A percentile compares a stretch with the other conserved stretches of the same genome.
Conservation (phyloP, 352 stramenopile genomes). For the Phytophthora cryptogea region DNA sequence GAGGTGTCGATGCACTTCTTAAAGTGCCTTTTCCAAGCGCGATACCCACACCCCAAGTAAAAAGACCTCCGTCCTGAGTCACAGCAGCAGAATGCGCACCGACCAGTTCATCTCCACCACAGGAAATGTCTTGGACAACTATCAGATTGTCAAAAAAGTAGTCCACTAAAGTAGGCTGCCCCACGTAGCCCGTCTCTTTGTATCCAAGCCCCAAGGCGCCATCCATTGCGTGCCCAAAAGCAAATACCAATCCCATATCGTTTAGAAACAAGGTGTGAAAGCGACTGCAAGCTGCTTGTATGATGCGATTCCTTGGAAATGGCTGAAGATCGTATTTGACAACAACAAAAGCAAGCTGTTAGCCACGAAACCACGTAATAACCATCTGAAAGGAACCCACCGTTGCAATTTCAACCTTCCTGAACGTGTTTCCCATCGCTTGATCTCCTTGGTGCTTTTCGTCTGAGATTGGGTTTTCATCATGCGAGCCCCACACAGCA, state of each 20-base stretch:
- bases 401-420: constrained; percentile 36
- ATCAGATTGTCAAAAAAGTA: constrained; percentile 62
- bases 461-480: constrained; percentile 10
- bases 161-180: constrained; percentile 42
- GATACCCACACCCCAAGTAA: constrained; percentile 76
- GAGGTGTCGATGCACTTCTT: constrained; percentile 41
- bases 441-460: neutral
- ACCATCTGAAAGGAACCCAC: constrained; percentile 23
- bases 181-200: constrained; percentile 26
- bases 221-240: constrained; percentile 53
- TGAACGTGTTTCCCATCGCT: constrained; percentile 11
- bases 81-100: constrained; percentile 77
- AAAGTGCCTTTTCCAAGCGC: constrained; percentile 50
- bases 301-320: constrained; percentile 61
- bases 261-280: constrained; percentile 69
- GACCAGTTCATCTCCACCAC: constrained; percentile 56
- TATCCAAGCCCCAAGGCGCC: constrained; percentile 53
- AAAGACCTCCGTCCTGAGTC: constrained; percentile 56
- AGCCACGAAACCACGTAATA: neutral
- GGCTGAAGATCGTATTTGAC: constrained; percentile 22
- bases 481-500: constrained; percentile 20
- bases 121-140: constrained; percentile 44
- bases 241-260: constrained; percentile 68
- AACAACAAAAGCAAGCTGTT: neutral
- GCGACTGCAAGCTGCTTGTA: constrained; percentile 60